Conservation (phyloP, 2,329 filamentous ascomycete species). For the Aspergillus nomiae region DNA sequence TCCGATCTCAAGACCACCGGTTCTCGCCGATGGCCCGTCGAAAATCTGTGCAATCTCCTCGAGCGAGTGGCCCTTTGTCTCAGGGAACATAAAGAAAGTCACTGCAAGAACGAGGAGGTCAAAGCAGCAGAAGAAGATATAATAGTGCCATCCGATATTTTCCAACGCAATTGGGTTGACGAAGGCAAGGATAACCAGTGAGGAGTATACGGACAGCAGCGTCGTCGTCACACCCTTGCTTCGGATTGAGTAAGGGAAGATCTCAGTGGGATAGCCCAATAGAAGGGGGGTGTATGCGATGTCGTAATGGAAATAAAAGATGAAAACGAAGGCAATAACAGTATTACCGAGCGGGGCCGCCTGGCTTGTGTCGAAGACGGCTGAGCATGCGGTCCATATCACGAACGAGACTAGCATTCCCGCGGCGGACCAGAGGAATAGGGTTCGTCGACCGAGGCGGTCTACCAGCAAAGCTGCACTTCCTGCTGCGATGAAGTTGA, state of each 20-base stretch:
- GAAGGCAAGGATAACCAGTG: constrained; percentile 26
- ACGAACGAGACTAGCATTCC: constrained; percentile 30
- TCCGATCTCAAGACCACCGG: neutral
- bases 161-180: constrained; percentile 39
- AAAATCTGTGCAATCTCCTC: constrained; percentile 33
- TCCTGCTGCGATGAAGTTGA: constrained; percentile 24
- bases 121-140: constrained; percentile 37
- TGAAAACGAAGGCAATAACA: constrained; percentile 61
- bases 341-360: constrained; percentile 12
- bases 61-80: constrained; percentile 32
- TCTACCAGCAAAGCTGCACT: constrained; percentile 25
- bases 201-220: constrained; percentile 26
- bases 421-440: constrained; percentile 23
- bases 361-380: constrained; percentile 21
- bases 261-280: constrained; percentile 58
- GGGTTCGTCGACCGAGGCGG: constrained; percentile 22
- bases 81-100: constrained; percentile 29
- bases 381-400: constrained; percentile 25
- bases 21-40: constrained; percentile 20
- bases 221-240: constrained; percentile 29
- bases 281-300: constrained; percentile 62
- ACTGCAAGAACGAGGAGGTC: constrained; percentile 25
- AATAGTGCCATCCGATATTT: constrained; percentile 37
- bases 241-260: constrained; percentile 61
- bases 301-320: constrained; percentile 62